These are phyloP conservation scores for Trypanosoma scelopori DNA, from an alignment of 208 protist species.

Conservation along the genomic window DNA sequence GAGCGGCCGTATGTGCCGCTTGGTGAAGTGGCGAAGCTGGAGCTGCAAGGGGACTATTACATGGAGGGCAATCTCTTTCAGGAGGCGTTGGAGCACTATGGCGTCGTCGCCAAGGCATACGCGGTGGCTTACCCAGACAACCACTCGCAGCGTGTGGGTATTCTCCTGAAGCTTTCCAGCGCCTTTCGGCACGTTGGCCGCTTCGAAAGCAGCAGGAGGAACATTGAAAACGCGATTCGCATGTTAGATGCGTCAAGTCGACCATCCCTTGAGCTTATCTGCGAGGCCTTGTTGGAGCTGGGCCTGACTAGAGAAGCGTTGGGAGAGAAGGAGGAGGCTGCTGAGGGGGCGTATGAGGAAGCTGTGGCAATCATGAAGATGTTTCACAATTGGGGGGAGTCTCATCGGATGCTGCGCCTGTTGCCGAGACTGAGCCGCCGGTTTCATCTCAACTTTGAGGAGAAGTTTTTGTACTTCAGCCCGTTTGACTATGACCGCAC, in stretches of 20 bases:
- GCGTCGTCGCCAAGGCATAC: conserved; percentile 86
- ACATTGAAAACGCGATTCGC: conserved; percentile 51
- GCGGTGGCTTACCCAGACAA: conserved; percentile 76
- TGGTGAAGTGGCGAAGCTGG: conserved; percentile 79
- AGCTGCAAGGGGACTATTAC: conserved; percentile 86
- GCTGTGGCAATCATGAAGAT: conserved; percentile 59
- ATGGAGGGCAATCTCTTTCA: conserved; percentile 82
- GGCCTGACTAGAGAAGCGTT: conserved; percentile 71
- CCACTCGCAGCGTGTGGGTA: conserved; percentile 69
- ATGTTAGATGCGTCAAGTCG: conserved; percentile 56
- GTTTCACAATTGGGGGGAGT: conserved; percentile 82
- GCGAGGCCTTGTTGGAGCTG: conserved; percentile 80
- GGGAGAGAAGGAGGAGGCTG: conserved; percentile 37
- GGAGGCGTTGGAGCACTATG: conserved; percentile 88
- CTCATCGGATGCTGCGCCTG: conserved; percentile 84
- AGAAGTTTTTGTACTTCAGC: conserved; percentile 90
- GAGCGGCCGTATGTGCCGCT: conserved; percentile 76
- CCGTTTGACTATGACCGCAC: conserved; percentile 89
- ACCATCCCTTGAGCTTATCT: conserved; percentile 78
- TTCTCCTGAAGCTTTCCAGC: conserved; percentile 70
- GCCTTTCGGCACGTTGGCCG: conserved; percentile 83
- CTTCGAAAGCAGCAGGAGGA: conserved; percentile 59
- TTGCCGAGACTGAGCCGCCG: conserved; percentile 78
- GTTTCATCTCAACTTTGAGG: conserved; percentile 85
- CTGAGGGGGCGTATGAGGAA: conserved; percentile 68